Evolutionary conservation across 2,329 filamentous ascomycete genomes (phyloP).

Genomic region (Clarireedia sp.): DNA sequence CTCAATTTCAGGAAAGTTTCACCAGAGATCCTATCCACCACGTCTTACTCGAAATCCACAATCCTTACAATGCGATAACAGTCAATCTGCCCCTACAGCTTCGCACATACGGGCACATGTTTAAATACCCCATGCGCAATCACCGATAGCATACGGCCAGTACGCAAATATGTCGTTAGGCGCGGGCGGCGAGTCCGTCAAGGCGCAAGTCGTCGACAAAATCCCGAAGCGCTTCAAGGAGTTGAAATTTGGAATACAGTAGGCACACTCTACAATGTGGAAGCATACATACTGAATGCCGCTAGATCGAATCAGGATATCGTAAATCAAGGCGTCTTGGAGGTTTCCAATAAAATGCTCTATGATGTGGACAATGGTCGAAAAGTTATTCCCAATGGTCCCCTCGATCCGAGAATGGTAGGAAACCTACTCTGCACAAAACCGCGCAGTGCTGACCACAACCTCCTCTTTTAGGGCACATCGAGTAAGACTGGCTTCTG

Average conservation of each 20-base stretch:
- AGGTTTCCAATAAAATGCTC: slow-evolving; percentile 87
- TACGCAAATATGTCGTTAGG: slow-evolving; percentile 22
- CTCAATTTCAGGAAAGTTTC: not conserved
- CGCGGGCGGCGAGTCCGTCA: slow-evolving; percentile 37
- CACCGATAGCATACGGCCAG: not conserved
- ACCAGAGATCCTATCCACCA: not conserved
- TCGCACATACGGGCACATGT: not conserved
- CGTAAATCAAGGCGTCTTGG: slow-evolving; percentile 87
- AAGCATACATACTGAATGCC: slow-evolving; percentile 17
- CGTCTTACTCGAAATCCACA: not conserved
- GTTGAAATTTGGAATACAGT: slow-evolving; percentile 91
- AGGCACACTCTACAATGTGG: slow-evolving; percentile 26
- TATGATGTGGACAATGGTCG: slow-evolving; percentile 83
- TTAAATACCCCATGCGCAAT: slow-evolving; percentile 1
- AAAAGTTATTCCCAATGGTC: slow-evolving; percentile 70
- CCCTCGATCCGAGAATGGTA: slow-evolving; percentile 75
- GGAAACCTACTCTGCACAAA: slow-evolving; percentile 13
- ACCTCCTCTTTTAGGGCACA: slow-evolving; percentile 49
- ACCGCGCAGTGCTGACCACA: not conserved
- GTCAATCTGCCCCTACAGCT: not conserved
- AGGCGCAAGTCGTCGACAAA: slow-evolving; percentile 84
- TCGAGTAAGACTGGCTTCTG: slow-evolving; percentile 77
- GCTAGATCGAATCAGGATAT: slow-evolving; percentile 82
- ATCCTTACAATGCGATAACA: slow-evolving; percentile 1
- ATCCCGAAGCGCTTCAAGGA: slow-evolving; percentile 87